A percentile compares a stretch with the other conserved stretches of the same genome.
These are phyloP conservation scores for Umbelopsis isabellina DNA, from an alignment of 192 early-diverging fungal genomes.

Conservation along the genomic window DNA sequence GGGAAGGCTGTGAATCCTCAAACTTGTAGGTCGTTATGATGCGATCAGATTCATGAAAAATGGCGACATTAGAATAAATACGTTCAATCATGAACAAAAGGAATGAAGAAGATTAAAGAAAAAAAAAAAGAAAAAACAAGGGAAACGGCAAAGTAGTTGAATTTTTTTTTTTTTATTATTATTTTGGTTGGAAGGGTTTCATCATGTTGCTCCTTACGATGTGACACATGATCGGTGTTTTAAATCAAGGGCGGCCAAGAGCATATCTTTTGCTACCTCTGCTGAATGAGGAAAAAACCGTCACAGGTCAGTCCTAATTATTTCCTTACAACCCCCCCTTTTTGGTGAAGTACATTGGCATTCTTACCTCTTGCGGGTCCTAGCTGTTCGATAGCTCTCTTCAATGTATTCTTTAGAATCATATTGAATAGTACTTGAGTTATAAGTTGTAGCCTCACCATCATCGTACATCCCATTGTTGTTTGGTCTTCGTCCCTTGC, in stretches of 20 bases:
- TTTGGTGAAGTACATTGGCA: neutral
- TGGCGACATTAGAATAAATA: conserved; percentile 19
- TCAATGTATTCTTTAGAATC: conserved; percentile 21
- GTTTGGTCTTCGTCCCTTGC: conserved; percentile 8
- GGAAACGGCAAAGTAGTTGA: neutral
- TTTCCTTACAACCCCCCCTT: neutral
- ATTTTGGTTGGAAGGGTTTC: conserved; percentile 24
- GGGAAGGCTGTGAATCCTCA: conserved; percentile 12
- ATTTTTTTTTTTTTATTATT: conserved; percentile 27
- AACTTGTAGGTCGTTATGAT: conserved; percentile 21
- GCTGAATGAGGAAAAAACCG: neutral
- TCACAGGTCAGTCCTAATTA: neutral
- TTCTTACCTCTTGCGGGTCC: conserved; percentile 18
- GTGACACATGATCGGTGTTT: conserved; percentile 14
- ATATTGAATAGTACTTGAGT: neutral
- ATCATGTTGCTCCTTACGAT: neutral
- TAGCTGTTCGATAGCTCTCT: conserved; percentile 13
- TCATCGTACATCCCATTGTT: conserved; percentile 17
- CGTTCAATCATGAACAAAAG: conserved; percentile 25
- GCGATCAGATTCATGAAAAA: conserved; percentile 20
- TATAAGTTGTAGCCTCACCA: conserved; percentile 7
- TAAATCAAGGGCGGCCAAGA: conserved; percentile 19
- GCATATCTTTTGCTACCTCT: conserved; percentile 33
- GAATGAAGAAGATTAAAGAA: neutral
- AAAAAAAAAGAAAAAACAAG: conserved; percentile 1